Evolutionary conservation across 371 early-diverging fungal genomes (phyloP), one percentile per base, ranked within the genome.

Genomic region (Mucor mucedo): DNA sequence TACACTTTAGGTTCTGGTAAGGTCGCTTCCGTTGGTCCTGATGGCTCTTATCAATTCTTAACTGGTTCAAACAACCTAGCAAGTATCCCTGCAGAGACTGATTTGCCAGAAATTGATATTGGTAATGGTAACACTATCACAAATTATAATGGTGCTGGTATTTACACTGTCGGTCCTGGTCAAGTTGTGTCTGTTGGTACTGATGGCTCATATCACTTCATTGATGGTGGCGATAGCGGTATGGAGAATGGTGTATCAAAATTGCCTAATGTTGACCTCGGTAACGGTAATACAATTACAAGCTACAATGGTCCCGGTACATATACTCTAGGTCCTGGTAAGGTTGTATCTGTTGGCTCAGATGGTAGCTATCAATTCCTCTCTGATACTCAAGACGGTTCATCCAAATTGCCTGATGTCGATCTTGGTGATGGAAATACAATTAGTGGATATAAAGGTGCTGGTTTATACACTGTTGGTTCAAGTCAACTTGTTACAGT

Each of bases 261-360:
- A 4, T 35, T 55, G 16, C 42, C 55, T 11, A 47, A 58, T 1
- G 5, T 62, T 8, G 29, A 33, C 40, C 9, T 62, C 0, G 54
- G 16, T 16, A 29, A 11, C 11, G 62, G 48, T 0, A 10, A 48
- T 14, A 35, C 30, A 10, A 40, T 63, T 41, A 55, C 50, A 7
- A 27, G 29, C 14, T 62, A n/a, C 30, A 49, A 28, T 49, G 63
- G 50, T 10, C 55, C 63, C 9, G 63, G 63, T 1, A 2, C 48
- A 9, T 55, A 62, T 14, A 55, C 41, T 0, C 16, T 55, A 27
- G 2, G 35, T 11, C 55, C 55, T 8, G 62, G 62, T 39, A 48
- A 62, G 16, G 21, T 48, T 11, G 33, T 62, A 2, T 44, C 48
- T 9, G 44, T 52, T 10, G 6, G 47, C 21, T 3, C 58, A 6